Evolutionary conservation across 164 flowering plant species (phyloP), one percentile per base, ranked within the genome.

Genomic region (Nelumbo lutea): DNA sequence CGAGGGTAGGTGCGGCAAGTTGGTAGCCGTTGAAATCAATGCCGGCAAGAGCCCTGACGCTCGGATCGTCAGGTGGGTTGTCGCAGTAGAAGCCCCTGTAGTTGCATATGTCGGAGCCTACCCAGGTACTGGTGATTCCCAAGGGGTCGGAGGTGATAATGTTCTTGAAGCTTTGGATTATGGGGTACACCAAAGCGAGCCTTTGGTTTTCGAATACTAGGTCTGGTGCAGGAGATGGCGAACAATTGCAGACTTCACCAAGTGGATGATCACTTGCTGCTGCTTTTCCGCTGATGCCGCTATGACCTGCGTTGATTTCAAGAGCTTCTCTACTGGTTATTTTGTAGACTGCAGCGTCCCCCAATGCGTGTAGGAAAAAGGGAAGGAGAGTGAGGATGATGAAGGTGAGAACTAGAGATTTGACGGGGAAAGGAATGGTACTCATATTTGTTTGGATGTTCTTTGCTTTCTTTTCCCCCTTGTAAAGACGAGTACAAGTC

Each of bases 21-120:
- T 40, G 61, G 67, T 41, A 81, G 43, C 84, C 83, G 11, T 82
- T 84, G 81, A 84, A 82, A 64, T 82, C 84, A 11, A 81, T 39
- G 45, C 76, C 69, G 6, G 85, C 78, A 0, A 84, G 59, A 0
- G 79, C 68, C 2, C 9, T 71, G 27, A 66, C 82, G 1, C 79
- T 43, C 0, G 2, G 0, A 65, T 80, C 77, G 69, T 84, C 81
- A 0, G 88, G 89, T 1, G 86, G 83, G 53, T 40, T 42, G 39
- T 76, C 83, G 59, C 90, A 88, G 79, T 27, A 79, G 78, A 84
- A 85, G 61, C 94, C 94, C 40, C 11, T 78, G 88, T 87, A 87
- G 0, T 42, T 58, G 78, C 94, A 87, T 6, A 87, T 61, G 67
- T 88, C 79, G 0, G 82, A 3, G 6, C 94, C 94, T 1, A 68